A percentile compares a stretch with the other conserved stretches of the same genome.
Conservation (phyloP, 495 filamentous ascomycete genomes). For the Saxispiralis lemnorum region DNA sequence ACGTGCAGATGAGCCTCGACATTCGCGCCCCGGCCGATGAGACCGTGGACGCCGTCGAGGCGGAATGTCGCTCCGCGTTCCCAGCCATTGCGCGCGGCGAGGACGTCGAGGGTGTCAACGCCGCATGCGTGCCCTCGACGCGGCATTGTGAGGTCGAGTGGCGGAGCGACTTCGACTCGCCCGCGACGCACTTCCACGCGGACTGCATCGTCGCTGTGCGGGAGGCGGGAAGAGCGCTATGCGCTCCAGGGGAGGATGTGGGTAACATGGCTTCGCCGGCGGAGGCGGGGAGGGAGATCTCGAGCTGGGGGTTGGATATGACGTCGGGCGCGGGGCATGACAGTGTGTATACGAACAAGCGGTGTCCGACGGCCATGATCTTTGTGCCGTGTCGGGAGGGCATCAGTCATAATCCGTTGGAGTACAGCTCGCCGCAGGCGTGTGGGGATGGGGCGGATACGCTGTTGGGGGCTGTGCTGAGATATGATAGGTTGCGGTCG, state of each 20-base stretch:
- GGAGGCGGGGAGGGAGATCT: conserved; percentile 22
- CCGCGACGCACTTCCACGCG: conserved; percentile 49
- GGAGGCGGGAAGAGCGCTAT: conserved; percentile 38
- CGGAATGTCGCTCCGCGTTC: conserved; percentile 38
- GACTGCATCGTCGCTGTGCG: conserved; percentile 52
- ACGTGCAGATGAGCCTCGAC: conserved; percentile 53
- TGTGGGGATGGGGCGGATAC: conserved; percentile 47
- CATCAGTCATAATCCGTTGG: conserved; percentile 45
- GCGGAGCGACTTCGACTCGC: conserved; percentile 43
- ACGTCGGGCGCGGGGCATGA: conserved; percentile 44
- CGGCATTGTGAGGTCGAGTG: conserved; percentile 35
- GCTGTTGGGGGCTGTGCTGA: conserved; percentile 40
- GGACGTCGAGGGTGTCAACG: conserved; percentile 25
- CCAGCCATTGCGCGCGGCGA: conserved; percentile 37
- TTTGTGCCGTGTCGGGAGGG: conserved; percentile 51
- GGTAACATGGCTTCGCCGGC: conserved; percentile 8
- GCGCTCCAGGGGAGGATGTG: conserved; percentile 7
- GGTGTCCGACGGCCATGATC: conserved; percentile 46
- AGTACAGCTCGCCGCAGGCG: conserved; percentile 42
- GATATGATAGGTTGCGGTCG: conserved; percentile 35
- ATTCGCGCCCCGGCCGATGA: conserved; percentile 45
- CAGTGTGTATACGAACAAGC: conserved; percentile 41
- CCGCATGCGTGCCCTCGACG: conserved; percentile 24
- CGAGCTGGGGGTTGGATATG: conserved; percentile 21
- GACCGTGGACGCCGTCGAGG: conserved; percentile 38